Base-by-base conservation (phyloP, 768 basidiomycete genomes). In the Lyophyllum atratum region DNA sequence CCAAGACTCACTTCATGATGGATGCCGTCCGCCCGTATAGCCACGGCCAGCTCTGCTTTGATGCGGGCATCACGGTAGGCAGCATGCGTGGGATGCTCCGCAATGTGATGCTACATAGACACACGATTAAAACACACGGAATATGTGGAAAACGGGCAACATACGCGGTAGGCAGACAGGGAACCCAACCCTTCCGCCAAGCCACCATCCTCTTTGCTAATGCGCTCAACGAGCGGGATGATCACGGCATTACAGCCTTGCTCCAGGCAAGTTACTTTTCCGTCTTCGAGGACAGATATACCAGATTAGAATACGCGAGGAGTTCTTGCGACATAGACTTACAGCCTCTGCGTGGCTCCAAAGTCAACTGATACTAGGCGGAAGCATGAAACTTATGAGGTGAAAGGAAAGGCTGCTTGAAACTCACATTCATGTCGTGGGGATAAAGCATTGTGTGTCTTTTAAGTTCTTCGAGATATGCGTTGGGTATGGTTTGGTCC, bases 131-230 rank as follows among this genome's bases (percentile, higher is more conserved):
- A 17, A 24, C 15, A 17, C 14, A 46, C 22, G 0, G 19, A 28
- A 9, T 28, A 24, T 34, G 15, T 34, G 11, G 8, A 54, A 21
- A 47, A 56, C 21, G 28, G 60, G 21, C 6, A 31, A 68, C 75
- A 51, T 65, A 82, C 83, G 51, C 76, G 69, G 65, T 80, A 85
- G 1, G 74, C 66, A n/a, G 71, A 68, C 37, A 85, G 62, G 9
- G 77, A 78, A 21, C 82, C 82, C 52, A 83, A 60, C 21, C 84
- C 81, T 22, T 72, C 71, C 17, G 49, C 52, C 58, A 64, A 66
- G 12, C 82, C 80, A n/a, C 79, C 78, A 64, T 80, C 80, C 4
- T 60, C 54, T 1, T 58, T 57, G 28, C 63, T 68, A 17, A 62
- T 45, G 49, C 73, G 72, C 33, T 60, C 57, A 5, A 56, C 59